These are phyloP conservation scores for Cyamopsis tetragonoloba DNA, from an alignment of 306 rosid species.

Conservation along the genomic window DNA sequence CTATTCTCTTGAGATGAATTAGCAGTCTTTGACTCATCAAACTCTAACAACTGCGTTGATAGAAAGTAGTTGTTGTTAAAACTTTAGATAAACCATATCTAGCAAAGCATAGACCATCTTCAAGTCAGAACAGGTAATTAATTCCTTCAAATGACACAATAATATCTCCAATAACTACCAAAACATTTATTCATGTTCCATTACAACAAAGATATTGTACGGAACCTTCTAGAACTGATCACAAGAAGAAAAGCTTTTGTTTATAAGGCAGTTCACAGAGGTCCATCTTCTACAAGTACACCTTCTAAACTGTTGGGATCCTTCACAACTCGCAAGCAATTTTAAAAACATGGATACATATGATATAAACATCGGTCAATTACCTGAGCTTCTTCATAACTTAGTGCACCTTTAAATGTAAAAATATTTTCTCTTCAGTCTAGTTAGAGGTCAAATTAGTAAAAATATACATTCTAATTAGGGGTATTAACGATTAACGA, in stretches of 20 bases:
- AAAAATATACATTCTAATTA: background rate
- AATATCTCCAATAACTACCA: background rate
- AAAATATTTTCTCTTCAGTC: background rate
- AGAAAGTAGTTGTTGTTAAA: background rate
- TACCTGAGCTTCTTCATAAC: background rate
- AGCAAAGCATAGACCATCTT: background rate
- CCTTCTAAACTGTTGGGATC: background rate
- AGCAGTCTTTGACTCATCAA: constrained; percentile 73
- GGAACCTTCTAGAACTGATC: background rate
- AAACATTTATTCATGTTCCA: background rate
- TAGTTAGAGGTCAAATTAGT: background rate
- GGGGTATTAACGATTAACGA: background rate
- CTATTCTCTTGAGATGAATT: constrained; percentile 43
- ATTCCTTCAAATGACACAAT: background rate
- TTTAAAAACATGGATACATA: background rate
- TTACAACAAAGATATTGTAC: background rate
- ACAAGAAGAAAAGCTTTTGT: background rate
- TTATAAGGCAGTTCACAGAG: background rate
- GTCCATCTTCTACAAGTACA: background rate
- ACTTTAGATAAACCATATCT: background rate
- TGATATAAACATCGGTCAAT: background rate
- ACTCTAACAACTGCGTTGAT: constrained; percentile 68
- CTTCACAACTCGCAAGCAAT: constrained; percentile 1
- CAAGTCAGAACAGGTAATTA: background rate
- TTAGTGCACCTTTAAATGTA: background rate